Evolutionary conservation across 768 basidiomycete genomes (phyloP).

Genomic region (Leccinum longicurvipes): DNA sequence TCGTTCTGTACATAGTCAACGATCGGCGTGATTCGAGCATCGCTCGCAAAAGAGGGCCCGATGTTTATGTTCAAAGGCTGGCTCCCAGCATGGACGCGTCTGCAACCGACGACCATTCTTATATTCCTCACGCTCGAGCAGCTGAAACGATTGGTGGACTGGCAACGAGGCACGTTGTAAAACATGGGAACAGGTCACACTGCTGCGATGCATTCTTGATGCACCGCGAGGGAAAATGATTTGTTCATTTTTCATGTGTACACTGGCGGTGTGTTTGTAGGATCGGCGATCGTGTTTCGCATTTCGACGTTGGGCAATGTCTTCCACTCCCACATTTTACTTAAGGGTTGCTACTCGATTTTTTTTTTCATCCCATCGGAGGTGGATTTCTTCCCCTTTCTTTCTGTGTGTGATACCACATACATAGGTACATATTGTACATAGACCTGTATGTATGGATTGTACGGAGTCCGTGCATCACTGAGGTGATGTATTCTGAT

Average conservation of each 20-base stretch:
- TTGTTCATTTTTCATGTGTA: not conserved
- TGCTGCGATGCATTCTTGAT: too few relatives aligned
- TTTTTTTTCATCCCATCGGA: not conserved
- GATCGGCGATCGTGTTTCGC: not conserved
- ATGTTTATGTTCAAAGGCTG: conserved; percentile 95
- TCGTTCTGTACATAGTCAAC: conserved; percentile 50
- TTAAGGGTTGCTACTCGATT: not conserved
- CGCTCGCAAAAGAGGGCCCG: conserved; percentile 69
- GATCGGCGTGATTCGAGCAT: conserved; percentile 60
- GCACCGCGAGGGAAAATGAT: not conserved
- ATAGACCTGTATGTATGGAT: not conserved
- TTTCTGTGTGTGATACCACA: conserved; percentile 6
- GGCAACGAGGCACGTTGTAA: conserved; percentile 38
- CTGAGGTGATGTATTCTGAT: not conserved
- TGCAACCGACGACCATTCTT: conserved; percentile 85
- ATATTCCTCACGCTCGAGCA: conserved; percentile 86
- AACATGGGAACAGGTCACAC: not conserved
- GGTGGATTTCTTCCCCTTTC: not conserved
- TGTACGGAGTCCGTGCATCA: not conserved
- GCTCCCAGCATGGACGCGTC: conserved; percentile 82
- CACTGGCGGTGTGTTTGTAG: not conserved
- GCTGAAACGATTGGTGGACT: conserved; percentile 70
- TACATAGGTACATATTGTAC: not conserved
- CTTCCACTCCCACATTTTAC: too few relatives aligned
- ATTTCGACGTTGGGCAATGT: not conserved